A percentile compares a stretch with the other conserved stretches of the same genome.
These are phyloP conservation scores for Geotrichum reessii DNA, from an alignment of 1,139 yeast genomes.

Conservation along the genomic window DNA sequence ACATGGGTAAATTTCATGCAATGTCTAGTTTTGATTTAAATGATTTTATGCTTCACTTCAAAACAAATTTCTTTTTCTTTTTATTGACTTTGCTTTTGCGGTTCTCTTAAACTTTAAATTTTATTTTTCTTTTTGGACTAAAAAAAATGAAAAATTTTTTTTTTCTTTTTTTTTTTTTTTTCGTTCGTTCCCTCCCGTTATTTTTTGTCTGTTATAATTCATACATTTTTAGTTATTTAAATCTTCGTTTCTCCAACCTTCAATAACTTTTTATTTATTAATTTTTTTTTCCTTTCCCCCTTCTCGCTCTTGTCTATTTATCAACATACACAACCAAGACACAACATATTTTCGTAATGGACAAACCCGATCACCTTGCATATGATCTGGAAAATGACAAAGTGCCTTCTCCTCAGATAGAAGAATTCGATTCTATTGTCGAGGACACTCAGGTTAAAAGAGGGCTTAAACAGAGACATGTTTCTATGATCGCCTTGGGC, in stretches of 20 bases:
- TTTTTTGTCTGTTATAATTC: neutral
- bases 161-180: neutral
- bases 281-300: neutral
- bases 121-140: neutral
- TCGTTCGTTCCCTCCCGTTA: neutral
- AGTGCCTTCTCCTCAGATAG: neutral
- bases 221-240: neutral
- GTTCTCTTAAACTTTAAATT: neutral
- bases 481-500: conserved; percentile 41
- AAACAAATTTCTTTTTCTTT: neutral
- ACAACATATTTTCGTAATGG: neutral
- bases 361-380: neutral
- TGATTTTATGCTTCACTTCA: neutral
- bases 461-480: conserved; percentile 36
- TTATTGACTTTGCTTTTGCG: neutral
- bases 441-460: conserved; percentile 13
- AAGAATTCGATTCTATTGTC: neutral
- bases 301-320: neutral
- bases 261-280: neutral
- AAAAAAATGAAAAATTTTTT: neutral
- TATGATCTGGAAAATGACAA: conserved; percentile 6
- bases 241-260: neutral
- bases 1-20: neutral
- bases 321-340: neutral
- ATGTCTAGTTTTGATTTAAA: neutral